Percentiles rank a stretch among this genome's conserved stretches.
phyloP scores from a whole-genome alignment of 495 filamentous ascomycete genomes.

The Sporormia fimetaria region DNA sequence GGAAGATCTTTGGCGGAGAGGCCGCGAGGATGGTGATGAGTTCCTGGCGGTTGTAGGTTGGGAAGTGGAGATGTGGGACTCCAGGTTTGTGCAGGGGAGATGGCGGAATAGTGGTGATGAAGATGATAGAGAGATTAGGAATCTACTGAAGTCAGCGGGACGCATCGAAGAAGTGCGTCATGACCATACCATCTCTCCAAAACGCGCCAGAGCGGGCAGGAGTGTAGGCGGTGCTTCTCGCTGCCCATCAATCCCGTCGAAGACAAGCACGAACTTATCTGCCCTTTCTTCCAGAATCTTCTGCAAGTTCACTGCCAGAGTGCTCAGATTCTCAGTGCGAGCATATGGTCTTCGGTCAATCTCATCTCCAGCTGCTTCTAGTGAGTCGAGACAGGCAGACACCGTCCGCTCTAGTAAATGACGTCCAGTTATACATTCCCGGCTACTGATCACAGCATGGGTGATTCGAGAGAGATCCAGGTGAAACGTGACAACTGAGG shows the following conservation, averaged over 20 bases:
- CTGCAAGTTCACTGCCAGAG: conserved; percentile 58
- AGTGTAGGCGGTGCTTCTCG: conserved; percentile 69
- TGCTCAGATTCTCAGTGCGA: conserved; percentile 66
- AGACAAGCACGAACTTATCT: conserved; percentile 63
- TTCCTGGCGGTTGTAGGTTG: conserved; percentile 71
- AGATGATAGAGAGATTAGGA: conserved; percentile 62
- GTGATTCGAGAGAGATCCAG: conserved; percentile 44
- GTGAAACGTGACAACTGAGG: conserved; percentile 51
- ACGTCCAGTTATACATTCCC: conserved; percentile 80
- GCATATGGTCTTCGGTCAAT: conserved; percentile 34
- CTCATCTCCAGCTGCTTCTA: conserved; percentile 31
- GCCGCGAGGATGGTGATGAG: conserved; percentile 58
- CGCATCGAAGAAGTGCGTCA: not conserved
- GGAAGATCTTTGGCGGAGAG: conserved; percentile 37
- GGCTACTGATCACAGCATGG: conserved; percentile 62
- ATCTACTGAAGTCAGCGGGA: conserved; percentile 43
- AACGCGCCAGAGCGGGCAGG: conserved; percentile 65
- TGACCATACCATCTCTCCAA: conserved; percentile 59
- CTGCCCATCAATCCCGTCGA: conserved; percentile 86
- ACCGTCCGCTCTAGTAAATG: conserved; percentile 69
- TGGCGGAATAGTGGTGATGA: conserved; percentile 64
- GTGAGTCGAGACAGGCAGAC: conserved; percentile 25
- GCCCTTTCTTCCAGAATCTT: conserved; percentile 36
- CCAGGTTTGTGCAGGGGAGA: conserved; percentile 60
- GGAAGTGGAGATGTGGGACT: conserved; percentile 71